Percentiles rank a stretch among this genome's conserved stretches.
Conservation (phyloP, 2,329 filamentous ascomycete genomes). For the Tolypocladium capitatum region DNA sequence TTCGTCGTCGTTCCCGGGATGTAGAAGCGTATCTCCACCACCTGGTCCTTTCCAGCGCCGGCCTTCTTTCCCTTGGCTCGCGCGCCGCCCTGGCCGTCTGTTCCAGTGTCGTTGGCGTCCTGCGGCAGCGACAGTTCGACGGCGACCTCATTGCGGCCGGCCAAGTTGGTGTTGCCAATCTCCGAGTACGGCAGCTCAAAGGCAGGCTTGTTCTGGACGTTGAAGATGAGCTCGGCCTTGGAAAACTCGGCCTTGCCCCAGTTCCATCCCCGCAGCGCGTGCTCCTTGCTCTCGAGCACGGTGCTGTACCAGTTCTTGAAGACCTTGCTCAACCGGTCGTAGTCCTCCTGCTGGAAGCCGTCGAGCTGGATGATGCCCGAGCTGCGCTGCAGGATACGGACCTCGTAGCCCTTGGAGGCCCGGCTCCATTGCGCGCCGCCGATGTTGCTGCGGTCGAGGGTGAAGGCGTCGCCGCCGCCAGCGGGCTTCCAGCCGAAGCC, state of each 20-base stretch:
- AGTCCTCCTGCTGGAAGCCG: conserved; percentile 89
- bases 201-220: conserved; percentile 88
- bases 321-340: conserved; percentile 77
- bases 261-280: conserved; percentile 93
- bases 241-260: conserved; percentile 98
- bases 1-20: conserved; percentile 83
- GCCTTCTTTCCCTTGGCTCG: conserved; percentile 74
- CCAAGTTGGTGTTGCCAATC: conserved; percentile 94
- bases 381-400: conserved; percentile 78
- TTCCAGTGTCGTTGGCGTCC: conserved; percentile 57
- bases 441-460: conserved; percentile 77
- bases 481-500: conserved; percentile 92
- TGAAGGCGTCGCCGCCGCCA: conserved; percentile 81
- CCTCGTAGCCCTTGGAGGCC: conserved; percentile 80
- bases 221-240: conserved; percentile 90
- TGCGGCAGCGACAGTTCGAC: conserved; percentile 78
- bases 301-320: conserved; percentile 99
- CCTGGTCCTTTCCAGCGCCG: conserved; percentile 76
- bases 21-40: conserved; percentile 98
- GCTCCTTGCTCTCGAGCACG: conserved; percentile 82
- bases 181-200: conserved; percentile 97
- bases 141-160: conserved; percentile 93
- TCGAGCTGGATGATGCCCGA: conserved; percentile 86
- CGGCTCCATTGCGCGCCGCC: conserved; percentile 86
- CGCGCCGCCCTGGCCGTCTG: conserved; percentile 62